Conservation (phyloP, 164 flowering plant genomes). For the Nymphaea colorata region DNA sequence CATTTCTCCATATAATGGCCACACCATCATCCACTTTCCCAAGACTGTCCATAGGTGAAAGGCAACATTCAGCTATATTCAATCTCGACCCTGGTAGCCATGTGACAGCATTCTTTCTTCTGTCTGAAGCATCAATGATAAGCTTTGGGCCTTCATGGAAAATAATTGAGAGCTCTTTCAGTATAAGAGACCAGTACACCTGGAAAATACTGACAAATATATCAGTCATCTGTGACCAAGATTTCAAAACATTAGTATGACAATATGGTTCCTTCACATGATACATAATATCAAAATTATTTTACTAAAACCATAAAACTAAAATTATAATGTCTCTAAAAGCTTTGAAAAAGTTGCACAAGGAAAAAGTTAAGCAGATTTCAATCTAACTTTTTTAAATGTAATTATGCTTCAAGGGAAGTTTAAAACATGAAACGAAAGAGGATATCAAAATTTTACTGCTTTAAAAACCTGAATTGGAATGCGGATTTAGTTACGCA, state of each 20-base stretch:
- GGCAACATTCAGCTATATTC: slow-evolving; percentile 85
- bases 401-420: no score
- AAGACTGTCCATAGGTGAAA: slow-evolving; percentile 31
- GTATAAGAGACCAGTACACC: slow-evolving; percentile 67
- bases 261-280: background rate
- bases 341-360: background rate
- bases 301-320: background rate
- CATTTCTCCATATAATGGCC: slow-evolving; percentile 80
- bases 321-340: background rate
- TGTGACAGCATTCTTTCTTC: slow-evolving; percentile 54
- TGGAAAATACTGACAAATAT: slow-evolving; percentile 12
- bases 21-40: slow-evolving; percentile 44
- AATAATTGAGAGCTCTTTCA: slow-evolving; percentile 55
- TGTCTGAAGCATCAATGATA: slow-evolving; percentile 49
- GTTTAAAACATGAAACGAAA: no score
- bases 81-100: slow-evolving; percentile 81
- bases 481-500: no score
- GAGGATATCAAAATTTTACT: no score
- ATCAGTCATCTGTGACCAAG: background rate
- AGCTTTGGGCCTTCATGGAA: slow-evolving; percentile 56
- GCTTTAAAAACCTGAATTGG: no score
- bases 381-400: no score
- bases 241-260: background rate
- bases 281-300: background rate
- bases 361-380: no score